Conservation (phyloP, 2,329 filamentous ascomycete species). For the Dactylellina drechsleri region DNA sequence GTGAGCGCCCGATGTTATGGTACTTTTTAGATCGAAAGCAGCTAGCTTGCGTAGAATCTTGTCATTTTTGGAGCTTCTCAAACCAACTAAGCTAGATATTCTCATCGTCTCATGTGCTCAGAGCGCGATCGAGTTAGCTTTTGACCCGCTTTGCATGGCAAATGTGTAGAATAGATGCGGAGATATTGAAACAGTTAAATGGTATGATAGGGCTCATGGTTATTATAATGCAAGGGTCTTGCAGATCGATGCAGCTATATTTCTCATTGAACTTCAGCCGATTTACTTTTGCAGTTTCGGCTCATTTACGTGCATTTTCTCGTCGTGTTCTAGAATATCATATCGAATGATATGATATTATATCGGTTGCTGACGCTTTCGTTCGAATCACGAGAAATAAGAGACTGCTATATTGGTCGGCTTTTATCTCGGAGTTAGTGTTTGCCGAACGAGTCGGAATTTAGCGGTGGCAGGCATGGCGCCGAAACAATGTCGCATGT, state of each 20-base stretch:
- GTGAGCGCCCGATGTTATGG: conserved; percentile 13
- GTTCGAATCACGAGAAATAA: no score
- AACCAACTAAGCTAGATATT: not conserved
- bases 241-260: conserved; percentile 20
- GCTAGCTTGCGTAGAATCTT: conserved; percentile 13
- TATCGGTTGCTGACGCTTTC: no score
- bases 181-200: not conserved
- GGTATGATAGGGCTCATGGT: conserved; percentile 23
- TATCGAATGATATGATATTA: not conserved
- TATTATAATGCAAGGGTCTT: conserved; percentile 27
- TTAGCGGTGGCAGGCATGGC: not conserved
- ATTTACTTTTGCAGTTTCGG: conserved; percentile 29
- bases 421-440: no score
- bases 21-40: not conserved
- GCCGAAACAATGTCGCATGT: conserved; percentile 48
- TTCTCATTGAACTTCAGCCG: conserved; percentile 27
- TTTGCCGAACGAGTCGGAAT: not conserved
- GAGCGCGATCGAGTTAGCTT: conserved; percentile 1
- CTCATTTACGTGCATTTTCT: conserved; percentile 26
- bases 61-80: conserved; percentile 7
- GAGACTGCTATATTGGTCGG: no score
- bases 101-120: no score
- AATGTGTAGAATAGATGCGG: not conserved
- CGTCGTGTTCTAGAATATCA: conserved; percentile 12
- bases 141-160: conserved; percentile 1